Evolutionary conservation across 148 eudicot species (phyloP).

Genomic region (Salicornia ramosissima): DNA sequence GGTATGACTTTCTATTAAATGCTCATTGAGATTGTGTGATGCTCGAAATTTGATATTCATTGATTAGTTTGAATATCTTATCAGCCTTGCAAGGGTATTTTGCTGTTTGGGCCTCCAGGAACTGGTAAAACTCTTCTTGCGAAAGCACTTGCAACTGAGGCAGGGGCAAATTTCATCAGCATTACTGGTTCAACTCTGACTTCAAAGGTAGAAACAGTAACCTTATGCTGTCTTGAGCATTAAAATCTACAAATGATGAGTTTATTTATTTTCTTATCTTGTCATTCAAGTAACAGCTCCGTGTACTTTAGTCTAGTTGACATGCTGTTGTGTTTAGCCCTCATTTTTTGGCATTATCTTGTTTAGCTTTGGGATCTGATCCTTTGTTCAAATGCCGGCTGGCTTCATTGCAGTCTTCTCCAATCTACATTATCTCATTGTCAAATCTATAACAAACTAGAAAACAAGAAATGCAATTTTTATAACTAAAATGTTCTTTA

Average conservation of each 20-base stretch:
- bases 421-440: too few species aligned
- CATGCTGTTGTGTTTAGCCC: too few species aligned
- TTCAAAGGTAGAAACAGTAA: constrained; percentile 59
- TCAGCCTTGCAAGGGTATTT: constrained; percentile 99
- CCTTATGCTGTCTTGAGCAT: neutral
- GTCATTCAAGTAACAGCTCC: too few species aligned
- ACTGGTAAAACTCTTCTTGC: constrained; percentile 98
- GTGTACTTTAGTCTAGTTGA: too few species aligned
- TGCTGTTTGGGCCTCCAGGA: constrained; percentile 98
- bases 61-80: constrained; percentile 23
- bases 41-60: neutral
- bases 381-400: too few species aligned
- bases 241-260: neutral
- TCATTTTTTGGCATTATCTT: too few species aligned
- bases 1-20: constrained; percentile 40
- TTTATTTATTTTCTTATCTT: too few species aligned
- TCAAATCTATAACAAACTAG: too few species aligned
- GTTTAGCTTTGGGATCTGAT: too few species aligned
- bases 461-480: too few species aligned
- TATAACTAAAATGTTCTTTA: too few species aligned
- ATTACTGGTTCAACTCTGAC: constrained; percentile 93
- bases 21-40: neutral
- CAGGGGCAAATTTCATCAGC: constrained; percentile 94
- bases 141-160: constrained; percentile 97
- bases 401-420: too few species aligned